Percentiles rank a stretch among this genome's conserved stretches.
phyloP scores from a whole-genome alignment of 202 grass and related monocot genomes.

The Eragrostis tef region DNA sequence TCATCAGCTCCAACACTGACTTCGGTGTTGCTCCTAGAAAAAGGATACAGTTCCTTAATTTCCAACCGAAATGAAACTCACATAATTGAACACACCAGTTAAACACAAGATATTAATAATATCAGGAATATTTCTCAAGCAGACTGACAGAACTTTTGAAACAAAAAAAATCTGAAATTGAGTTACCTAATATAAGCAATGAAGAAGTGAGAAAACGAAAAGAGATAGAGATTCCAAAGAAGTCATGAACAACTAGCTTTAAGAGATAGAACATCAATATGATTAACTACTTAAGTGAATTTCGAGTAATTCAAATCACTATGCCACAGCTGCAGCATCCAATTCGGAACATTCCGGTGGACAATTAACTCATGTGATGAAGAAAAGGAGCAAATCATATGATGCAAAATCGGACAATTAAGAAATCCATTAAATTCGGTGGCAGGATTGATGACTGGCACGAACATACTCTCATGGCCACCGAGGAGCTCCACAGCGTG shows the following conservation, averaged over 20 bases:
- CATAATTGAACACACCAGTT: too few species aligned
- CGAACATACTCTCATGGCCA: slow-evolving; percentile 87
- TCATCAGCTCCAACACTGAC: slow-evolving; percentile 95
- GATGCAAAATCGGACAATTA: background rate
- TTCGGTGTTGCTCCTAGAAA: slow-evolving; percentile 86
- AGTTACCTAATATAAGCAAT: background rate
- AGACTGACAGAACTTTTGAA: background rate
- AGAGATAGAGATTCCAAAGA: background rate
- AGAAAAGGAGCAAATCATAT: background rate
- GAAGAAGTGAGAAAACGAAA: background rate
- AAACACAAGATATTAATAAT: slow-evolving; percentile 7
- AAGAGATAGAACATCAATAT: background rate
- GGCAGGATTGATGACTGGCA: background rate
- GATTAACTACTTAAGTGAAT: background rate
- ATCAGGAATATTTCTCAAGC: background rate
- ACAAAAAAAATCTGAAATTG: background rate
- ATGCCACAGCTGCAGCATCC: background rate
- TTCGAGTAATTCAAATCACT: too few species aligned
- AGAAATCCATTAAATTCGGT: background rate
- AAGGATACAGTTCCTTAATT: too few species aligned
- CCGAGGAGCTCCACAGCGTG: slow-evolving; percentile 96
- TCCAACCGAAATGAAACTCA: too few species aligned
- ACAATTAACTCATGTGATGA: slow-evolving; percentile 15
- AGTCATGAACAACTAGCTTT: background rate
- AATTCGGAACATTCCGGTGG: background rate